A percentile compares a stretch with the other conserved stretches of the same genome.
Conservation (phyloP, 2,329 filamentous ascomycete species). For the Rhynchosporium graminicola region DNA sequence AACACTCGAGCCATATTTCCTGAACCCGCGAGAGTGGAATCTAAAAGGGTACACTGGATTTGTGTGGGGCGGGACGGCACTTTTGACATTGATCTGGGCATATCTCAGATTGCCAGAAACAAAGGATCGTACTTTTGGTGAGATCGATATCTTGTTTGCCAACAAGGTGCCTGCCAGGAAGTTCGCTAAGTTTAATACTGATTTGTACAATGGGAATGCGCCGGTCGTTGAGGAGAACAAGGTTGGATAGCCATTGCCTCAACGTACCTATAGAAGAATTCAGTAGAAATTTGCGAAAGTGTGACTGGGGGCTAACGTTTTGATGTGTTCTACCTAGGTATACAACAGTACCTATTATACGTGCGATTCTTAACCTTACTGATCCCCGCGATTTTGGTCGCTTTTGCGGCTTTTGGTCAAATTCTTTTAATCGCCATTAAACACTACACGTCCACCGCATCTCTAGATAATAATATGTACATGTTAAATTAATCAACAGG, state of each 20-base stretch:
- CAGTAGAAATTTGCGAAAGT: too few relatives aligned
- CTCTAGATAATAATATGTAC: too few relatives aligned
- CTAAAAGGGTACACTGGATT: constrained; percentile 10
- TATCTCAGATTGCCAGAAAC: constrained; percentile 6
- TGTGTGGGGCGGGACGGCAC: constrained; percentile 6
- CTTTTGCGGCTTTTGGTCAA: too few relatives aligned
- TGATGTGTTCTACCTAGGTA: too few relatives aligned
- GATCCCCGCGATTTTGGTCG: too few relatives aligned
- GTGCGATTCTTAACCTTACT: too few relatives aligned
- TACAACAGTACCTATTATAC: too few relatives aligned
- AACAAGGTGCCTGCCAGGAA: constrained; percentile 6
- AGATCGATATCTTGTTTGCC: constrained; percentile 11
- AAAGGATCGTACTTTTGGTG: constrained; percentile 5
- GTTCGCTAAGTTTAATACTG: not conserved
- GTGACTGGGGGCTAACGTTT: too few relatives aligned
- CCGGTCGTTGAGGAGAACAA: not conserved
- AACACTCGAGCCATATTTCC: constrained; percentile 6
- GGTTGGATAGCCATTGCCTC: not conserved
- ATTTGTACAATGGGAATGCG: not conserved
- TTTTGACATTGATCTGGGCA: constrained; percentile 4
- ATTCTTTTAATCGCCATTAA: too few relatives aligned
- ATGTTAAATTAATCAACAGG: too few relatives aligned
- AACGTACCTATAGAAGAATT: not conserved
- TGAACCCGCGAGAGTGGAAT: constrained; percentile 10
- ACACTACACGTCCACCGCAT: too few relatives aligned